Evolutionary conservation across 306 rosid genomes (phyloP), one percentile per base, ranked within the genome.

Genomic region (Vicia villosa): DNA sequence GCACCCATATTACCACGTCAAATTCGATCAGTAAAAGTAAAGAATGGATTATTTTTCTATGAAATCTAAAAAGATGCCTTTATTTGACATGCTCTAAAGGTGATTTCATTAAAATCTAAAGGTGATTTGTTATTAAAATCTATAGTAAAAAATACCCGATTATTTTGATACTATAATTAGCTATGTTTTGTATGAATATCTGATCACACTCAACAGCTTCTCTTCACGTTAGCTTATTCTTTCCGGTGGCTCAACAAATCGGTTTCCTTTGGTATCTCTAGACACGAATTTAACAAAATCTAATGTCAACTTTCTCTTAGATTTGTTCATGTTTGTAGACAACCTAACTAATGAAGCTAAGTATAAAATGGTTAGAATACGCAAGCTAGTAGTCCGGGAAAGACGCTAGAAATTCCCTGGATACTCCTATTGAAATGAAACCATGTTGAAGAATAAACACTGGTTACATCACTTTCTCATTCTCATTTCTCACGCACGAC

Each of bases 241-340:
- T 46, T 16, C 14, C 19, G 4, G 10, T 37, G 46, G 66, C 47
- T 36, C 10, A 10, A 2, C 8, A 4, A 19, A 15, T 36, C 34
- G 1, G 2, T 22, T 51, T 19, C 20, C n/a, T 20, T 3, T 1
- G 3, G 14, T 7, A 26, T 36, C 43, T 32, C 6, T 26, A n/a
- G 40, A 40, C 38, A 55, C 14, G 41, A 16, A 70, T 21, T 6
- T 15, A 24, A 57, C 43, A 58, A 42, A 70, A 70, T 70, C 34
- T 19, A 1, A 43, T 9, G 58, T 70, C 67, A 57, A 58, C n/a
- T 42, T 22, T 30, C 4, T 9, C 5, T 40, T n/a, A 55, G 42
- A 57, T 70, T 58, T 58, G 19, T 70, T 42, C 22, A 26, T 56
- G 2, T 43, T 37, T 41, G 54, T 24, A n/a, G 8, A 21, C 74